Percentiles rank a stretch among this genome's conserved stretches.
These are phyloP conservation scores for Quillaja saponaria DNA, from an alignment of 306 rosid genomes.

Conservation along the genomic window DNA sequence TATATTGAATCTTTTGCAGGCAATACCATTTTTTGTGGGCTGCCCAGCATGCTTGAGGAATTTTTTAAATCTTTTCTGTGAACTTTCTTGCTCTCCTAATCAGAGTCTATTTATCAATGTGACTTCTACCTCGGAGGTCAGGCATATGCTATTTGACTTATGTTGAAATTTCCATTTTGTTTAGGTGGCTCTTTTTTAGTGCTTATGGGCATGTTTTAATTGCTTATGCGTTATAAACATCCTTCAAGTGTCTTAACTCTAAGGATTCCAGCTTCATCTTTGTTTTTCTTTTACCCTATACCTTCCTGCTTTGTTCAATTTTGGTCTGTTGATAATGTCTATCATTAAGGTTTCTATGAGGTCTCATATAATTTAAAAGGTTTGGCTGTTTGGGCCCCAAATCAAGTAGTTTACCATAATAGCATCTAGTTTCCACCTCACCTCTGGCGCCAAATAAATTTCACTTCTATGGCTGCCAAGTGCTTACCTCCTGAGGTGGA, in stretches of 20 bases:
- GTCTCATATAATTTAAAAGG: not conserved
- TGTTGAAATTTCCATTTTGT: no score
- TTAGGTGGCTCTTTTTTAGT: slow-evolving; percentile 11
- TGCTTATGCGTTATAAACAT: slow-evolving; percentile 17
- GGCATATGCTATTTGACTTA: slow-evolving; percentile 27
- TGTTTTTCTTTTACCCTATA: slow-evolving; percentile 12
- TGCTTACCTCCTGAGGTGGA: no score
- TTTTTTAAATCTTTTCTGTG: slow-evolving; percentile 88
- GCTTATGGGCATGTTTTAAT: slow-evolving; percentile 8
- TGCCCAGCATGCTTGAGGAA: slow-evolving; percentile 99
- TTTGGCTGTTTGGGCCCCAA: not conserved
- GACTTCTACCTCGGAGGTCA: slow-evolving; percentile 76
- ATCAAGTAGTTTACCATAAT: not conserved
- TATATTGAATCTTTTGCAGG: slow-evolving; percentile 54
- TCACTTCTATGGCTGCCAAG: not conserved
- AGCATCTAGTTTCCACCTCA: no score
- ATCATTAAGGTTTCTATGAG: slow-evolving; percentile 16
- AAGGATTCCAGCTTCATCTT: slow-evolving; percentile 6
- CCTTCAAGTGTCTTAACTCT: slow-evolving; percentile 10
- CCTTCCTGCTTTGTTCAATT: slow-evolving; percentile 15
- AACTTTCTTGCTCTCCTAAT: slow-evolving; percentile 91
- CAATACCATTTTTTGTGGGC: slow-evolving; percentile 91
- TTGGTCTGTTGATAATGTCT: slow-evolving; percentile 7
- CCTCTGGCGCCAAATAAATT: not conserved
- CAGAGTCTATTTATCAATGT: slow-evolving; percentile 89